Percentiles rank a stretch among this genome's conserved stretches.
Evolutionary conservation across 129 eudicot genomes (phyloP).

Genomic region (Saposhnikovia divaricata): DNA sequence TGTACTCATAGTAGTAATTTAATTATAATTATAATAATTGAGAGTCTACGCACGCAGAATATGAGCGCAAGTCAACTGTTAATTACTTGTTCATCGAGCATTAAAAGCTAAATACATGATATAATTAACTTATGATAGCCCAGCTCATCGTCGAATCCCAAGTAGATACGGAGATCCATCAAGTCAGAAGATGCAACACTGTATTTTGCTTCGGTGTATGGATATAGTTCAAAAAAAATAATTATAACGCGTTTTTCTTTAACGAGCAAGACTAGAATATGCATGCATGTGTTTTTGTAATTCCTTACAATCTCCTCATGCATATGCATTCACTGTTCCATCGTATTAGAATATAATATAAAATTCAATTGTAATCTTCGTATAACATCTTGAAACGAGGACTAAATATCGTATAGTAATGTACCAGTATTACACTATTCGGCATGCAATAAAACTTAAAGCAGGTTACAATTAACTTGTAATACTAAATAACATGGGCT

Average conservation of each 20-base stretch:
- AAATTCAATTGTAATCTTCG: too few relatives aligned
- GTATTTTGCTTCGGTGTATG: too few relatives aligned
- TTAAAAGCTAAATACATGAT: background rate
- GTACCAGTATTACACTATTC: too few relatives aligned
- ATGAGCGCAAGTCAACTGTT: background rate
- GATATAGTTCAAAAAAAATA: too few relatives aligned
- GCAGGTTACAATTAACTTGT: background rate
- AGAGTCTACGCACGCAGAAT: background rate
- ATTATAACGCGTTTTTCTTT: background rate
- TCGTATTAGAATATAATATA: too few relatives aligned
- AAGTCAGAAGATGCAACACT: background rate
- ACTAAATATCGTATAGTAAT: too few relatives aligned
- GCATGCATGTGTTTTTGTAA: background rate
- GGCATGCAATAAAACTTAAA: too few relatives aligned
- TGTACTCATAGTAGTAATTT: too few relatives aligned
- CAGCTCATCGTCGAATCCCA: conserved; percentile 8
- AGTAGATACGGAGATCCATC: background rate
- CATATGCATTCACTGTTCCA: too few relatives aligned
- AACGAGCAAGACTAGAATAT: background rate
- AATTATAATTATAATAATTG: too few relatives aligned
- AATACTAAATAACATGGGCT: background rate
- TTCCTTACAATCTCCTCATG: background rate
- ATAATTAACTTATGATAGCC: background rate
- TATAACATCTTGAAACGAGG: too few relatives aligned
- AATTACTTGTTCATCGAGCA: background rate